Percentiles rank a stretch among this genome's conserved stretches.
phyloP scores from a whole-genome alignment of 169 alveolate species.

The Plasmodium reichenowi region DNA sequence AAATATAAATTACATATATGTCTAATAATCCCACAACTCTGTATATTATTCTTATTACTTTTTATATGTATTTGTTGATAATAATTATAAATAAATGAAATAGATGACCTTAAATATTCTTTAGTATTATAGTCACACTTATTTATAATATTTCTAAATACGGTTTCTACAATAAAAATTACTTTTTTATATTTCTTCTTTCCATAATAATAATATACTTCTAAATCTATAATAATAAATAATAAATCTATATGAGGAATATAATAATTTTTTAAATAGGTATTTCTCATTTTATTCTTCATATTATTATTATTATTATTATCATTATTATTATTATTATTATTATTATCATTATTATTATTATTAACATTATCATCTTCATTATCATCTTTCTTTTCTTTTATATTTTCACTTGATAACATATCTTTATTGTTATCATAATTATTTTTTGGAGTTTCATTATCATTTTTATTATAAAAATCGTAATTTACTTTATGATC shows the following conservation, averaged over 20 bases:
- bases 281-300: constrained; percentile 14
- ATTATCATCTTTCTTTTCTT: background rate
- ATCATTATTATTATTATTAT: background rate
- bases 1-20: constrained; percentile 40
- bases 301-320: background rate
- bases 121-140: constrained; percentile 77
- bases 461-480: constrained; percentile 7
- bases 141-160: constrained; percentile 31
- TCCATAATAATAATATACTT: constrained; percentile 44
- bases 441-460: constrained; percentile 29
- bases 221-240: constrained; percentile 57
- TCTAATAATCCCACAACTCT: constrained; percentile 58
- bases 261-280: constrained; percentile 63
- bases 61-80: constrained; percentile 61
- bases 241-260: constrained; percentile 72
- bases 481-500: background rate
- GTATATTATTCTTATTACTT: constrained; percentile 51
- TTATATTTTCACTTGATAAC: background rate
- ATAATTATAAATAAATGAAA: constrained; percentile 65
- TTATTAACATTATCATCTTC: background rate
- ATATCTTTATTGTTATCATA: background rate
- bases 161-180: constrained; percentile 27
- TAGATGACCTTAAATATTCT: constrained; percentile 74
- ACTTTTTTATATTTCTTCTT: constrained; percentile 64
- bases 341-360: background rate